A percentile compares a stretch with the other conserved stretches of the same genome.
phyloP scores from a whole-genome alignment of 208 protist species.

The Eutreptiella sp. region DNA sequence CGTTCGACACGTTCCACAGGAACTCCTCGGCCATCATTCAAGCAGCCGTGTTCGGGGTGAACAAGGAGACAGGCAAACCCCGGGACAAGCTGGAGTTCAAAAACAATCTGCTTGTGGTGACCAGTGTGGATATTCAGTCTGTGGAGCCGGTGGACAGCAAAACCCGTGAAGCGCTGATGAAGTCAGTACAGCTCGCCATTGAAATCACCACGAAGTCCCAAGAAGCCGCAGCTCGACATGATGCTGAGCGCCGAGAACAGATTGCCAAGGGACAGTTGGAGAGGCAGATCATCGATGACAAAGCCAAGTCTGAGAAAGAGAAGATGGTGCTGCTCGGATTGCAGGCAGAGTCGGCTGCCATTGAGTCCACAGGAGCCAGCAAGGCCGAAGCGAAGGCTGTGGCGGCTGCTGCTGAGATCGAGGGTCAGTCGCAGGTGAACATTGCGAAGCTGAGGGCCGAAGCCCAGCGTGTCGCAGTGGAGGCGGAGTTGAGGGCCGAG shows the following conservation, averaged over 20 bases:
- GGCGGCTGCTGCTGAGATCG: conserved; percentile 48
- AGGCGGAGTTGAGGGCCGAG: conserved; percentile 53
- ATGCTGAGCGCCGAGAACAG: conserved; percentile 64
- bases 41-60: conserved; percentile 71
- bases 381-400: conserved; percentile 61
- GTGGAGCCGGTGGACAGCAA: conserved; percentile 84
- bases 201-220: conserved; percentile 79
- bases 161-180: conserved; percentile 71
- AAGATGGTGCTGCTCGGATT: conserved; percentile 55
- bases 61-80: conserved; percentile 40
- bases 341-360: conserved; percentile 50
- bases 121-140: conserved; percentile 87
- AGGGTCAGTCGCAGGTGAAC: conserved; percentile 27
- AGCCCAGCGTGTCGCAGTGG: conserved; percentile 43
- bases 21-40: conserved; percentile 83
- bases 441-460: conserved; percentile 54
- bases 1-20: conserved; percentile 93
- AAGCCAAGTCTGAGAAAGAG: conserved; percentile 49
- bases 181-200: conserved; percentile 81
- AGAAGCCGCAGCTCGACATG: conserved; percentile 69
- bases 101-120: conserved; percentile 83
- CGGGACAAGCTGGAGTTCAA: conserved; percentile 63
- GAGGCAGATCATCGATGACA: conserved; percentile 63
- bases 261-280: conserved; percentile 56
- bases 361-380: conserved; percentile 60